These are phyloP conservation scores for Fremontodendron californicum DNA, from an alignment of 345 rosid genomes.

Conservation along the genomic window DNA sequence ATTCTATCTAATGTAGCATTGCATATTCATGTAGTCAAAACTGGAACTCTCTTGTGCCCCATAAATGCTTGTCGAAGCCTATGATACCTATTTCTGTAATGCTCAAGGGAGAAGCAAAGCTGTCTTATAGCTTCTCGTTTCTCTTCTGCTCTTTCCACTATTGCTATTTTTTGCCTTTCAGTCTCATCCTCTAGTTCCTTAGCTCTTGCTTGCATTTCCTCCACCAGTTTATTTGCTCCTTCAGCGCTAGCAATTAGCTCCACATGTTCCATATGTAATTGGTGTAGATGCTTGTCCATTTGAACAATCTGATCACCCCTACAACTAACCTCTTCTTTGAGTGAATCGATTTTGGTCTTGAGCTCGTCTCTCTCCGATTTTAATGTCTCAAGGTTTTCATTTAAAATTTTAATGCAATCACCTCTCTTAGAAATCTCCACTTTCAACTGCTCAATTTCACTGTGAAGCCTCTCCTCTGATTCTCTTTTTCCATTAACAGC, in stretches of 20 bases:
- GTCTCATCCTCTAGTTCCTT: slow-evolving; percentile 49
- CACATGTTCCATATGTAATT: slow-evolving; percentile 46
- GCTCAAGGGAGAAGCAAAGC: slow-evolving; percentile 61
- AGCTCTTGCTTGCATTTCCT: slow-evolving; percentile 34
- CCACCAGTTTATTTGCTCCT: slow-evolving; percentile 20
- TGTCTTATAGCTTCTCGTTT: slow-evolving; percentile 72
- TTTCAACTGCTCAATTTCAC: slow-evolving; percentile 35
- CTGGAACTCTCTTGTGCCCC: slow-evolving; percentile 30
- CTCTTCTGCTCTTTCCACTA: slow-evolving; percentile 53
- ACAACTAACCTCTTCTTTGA: slow-evolving; percentile 33
- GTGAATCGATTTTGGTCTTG: slow-evolving; percentile 18
- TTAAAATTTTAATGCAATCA: slow-evolving; percentile 31
- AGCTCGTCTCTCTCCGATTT: slow-evolving; percentile 42
- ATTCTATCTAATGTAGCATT: background rate
- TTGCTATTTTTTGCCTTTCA: slow-evolving; percentile 37
- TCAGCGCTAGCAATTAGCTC: slow-evolving; percentile 34
- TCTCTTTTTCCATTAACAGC: slow-evolving; percentile 41
- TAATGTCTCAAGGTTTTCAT: slow-evolving; percentile 26
- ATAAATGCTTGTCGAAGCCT: slow-evolving; percentile 41
- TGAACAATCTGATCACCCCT: slow-evolving; percentile 35
- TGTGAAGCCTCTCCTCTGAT: slow-evolving; percentile 32
- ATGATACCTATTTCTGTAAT: slow-evolving; percentile 45
- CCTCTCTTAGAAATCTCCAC: slow-evolving; percentile 37
- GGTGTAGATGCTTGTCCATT: slow-evolving; percentile 45
- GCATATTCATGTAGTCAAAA: slow-evolving; percentile 23